Evolutionary conservation across 2,329 filamentous ascomycete genomes (phyloP), one percentile per base, ranked within the genome.

Genomic region (Penicillium sp.): DNA sequence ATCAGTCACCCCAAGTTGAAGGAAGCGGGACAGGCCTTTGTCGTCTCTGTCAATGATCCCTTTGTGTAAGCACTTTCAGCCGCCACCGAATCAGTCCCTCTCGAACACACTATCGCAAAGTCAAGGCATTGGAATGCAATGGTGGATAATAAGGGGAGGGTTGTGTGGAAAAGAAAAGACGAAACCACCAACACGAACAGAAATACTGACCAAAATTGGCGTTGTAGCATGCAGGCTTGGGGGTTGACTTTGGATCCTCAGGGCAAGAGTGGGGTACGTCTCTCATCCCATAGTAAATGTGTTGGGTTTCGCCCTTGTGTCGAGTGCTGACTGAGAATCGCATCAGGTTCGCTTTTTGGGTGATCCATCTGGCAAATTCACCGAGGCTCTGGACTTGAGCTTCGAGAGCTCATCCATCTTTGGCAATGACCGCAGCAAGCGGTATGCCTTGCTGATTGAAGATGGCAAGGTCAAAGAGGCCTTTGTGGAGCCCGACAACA

Each of bases 1-100:
- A 85, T 96, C 69, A 83, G 82, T 64, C 86, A 88, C 66, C 78
- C 84, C 47, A 82, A 84, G 67, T 78, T 94, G 59, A 87, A 87
- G 73, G 77, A 84, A 51, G 88, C 87, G 28, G 90, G 90, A 42
- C 78, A 86, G 62, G 87, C 95, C 39, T 95, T 94, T 63, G 88
- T 97, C 36, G 83, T 97, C 48, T 84, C 87, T 12, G 90, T 96
- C 66, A 97, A 97, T 67, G 91, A 97, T 67, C 82, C 90, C 18
- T 96, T 96, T 67, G 90, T 95, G 87, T 94, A 76, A 72, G 86
- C 6, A 32, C 7, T 32, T 32, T 11, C 29, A 7, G 29, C 29
- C 29, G 29, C 18, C 18, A 3, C 18, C 18, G 18, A 18, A 18
- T 18, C 18, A 18, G 18, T 18, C 18, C 18, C 18, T 18, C 73